Percentiles rank a stretch among this genome's conserved stretches.
These are phyloP conservation scores for Pythium insidiosum DNA, from an alignment of 352 stramenopile genomes.

Conservation along the genomic window DNA sequence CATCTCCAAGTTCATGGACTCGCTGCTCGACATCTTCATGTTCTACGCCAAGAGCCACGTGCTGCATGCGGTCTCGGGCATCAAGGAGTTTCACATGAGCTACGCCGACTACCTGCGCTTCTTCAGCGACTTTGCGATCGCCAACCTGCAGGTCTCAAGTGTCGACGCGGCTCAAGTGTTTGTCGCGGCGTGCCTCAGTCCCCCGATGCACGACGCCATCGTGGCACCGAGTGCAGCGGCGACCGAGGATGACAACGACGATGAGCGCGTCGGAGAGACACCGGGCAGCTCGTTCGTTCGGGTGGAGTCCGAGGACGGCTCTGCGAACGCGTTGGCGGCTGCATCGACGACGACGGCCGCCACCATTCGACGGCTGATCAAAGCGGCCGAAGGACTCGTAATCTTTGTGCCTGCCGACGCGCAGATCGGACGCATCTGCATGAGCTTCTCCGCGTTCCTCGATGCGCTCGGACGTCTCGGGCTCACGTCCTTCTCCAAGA, in stretches of 20 bases:
- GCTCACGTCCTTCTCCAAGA: slow-evolving; percentile 42
- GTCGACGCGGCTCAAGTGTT: slow-evolving; percentile 66
- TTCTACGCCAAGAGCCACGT: slow-evolving; percentile 65
- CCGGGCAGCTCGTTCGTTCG: too few species aligned
- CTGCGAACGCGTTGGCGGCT: background rate
- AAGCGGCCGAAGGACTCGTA: slow-evolving; percentile 38
- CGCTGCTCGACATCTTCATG: slow-evolving; percentile 65
- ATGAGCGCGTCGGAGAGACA: too few species aligned
- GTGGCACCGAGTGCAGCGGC: too few species aligned
- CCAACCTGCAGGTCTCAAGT: slow-evolving; percentile 59
- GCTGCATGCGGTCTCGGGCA: slow-evolving; percentile 20
- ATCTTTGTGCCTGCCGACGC: slow-evolving; percentile 31
- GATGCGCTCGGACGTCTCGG: slow-evolving; percentile 50
- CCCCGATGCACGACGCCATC: slow-evolving; percentile 27
- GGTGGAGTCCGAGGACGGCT: too few species aligned
- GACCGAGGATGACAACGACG: too few species aligned
- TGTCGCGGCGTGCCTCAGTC: slow-evolving; percentile 49
- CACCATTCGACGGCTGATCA: slow-evolving; percentile 33
- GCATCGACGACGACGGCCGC: slow-evolving; percentile 7
- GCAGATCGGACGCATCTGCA: slow-evolving; percentile 51
- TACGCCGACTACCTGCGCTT: slow-evolving; percentile 68
- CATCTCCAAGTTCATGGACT: slow-evolving; percentile 55
- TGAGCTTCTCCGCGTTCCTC: slow-evolving; percentile 64
- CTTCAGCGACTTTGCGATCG: slow-evolving; percentile 67
- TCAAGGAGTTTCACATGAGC: slow-evolving; percentile 65